phyloP scores from a whole-genome alignment of 345 rosid genomes.

The Brassica carinata region DNA sequence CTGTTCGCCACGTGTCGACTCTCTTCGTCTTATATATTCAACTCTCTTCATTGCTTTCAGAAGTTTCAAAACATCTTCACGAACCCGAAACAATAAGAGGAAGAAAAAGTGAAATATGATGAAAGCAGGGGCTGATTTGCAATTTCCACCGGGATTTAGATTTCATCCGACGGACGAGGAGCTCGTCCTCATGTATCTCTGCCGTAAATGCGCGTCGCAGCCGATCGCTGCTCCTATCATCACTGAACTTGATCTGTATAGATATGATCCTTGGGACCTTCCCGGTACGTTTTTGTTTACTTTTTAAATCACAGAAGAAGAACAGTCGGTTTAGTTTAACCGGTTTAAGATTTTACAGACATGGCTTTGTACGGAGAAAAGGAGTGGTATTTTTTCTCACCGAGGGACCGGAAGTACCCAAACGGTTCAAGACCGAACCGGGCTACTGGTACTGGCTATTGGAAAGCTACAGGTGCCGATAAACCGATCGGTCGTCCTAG shows the following conservation, averaged over 20 bases:
- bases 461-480: constrained; percentile 99
- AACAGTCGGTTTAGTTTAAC: not conserved
- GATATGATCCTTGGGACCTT: constrained; percentile 83
- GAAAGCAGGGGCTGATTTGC: constrained; percentile 50
- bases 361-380: constrained; percentile 86
- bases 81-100: not conserved
- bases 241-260: constrained; percentile 86
- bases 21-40: constrained; percentile 52
- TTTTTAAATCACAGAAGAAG: not conserved
- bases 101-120: constrained; percentile 30
- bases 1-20: constrained; percentile 44
- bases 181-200: constrained; percentile 88
- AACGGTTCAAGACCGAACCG: constrained; percentile 96
- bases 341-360: constrained; percentile 43
- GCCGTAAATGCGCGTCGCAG: constrained; percentile 80
- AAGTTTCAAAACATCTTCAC: constrained; percentile 61
- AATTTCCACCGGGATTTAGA: constrained; percentile 88
- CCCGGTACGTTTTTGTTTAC: constrained; percentile 53
- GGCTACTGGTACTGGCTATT: constrained; percentile 85
- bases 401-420: constrained; percentile 85
- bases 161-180: constrained; percentile 99
- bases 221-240: constrained; percentile 69
- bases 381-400: constrained; percentile 97
- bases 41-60: constrained; percentile 35
- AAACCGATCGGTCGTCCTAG: constrained; percentile 88